A percentile compares a stretch with the other conserved stretches of the same genome.
phyloP scores from a whole-genome alignment of 2,329 filamentous ascomycete species.

The Colletotrichum sp. region DNA sequence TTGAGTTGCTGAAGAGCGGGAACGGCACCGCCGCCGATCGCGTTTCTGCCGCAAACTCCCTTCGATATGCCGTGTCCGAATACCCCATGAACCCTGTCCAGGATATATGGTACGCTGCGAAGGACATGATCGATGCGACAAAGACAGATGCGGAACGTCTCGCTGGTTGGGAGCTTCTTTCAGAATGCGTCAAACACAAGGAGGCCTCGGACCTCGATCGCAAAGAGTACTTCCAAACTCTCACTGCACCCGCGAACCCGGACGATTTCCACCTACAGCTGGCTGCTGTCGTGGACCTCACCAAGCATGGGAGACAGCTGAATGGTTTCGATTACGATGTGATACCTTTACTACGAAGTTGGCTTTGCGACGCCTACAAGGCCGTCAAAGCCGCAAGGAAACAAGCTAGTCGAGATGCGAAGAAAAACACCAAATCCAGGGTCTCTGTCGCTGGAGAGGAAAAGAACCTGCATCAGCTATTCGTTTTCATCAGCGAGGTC shows the following conservation, averaged over 20 bases:
- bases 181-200: slow-evolving; percentile 67
- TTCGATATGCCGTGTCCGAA: slow-evolving; percentile 61
- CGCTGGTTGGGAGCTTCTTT: slow-evolving; percentile 70
- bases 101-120: slow-evolving; percentile 70
- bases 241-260: slow-evolving; percentile 59
- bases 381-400: slow-evolving; percentile 58
- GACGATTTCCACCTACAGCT: slow-evolving; percentile 73
- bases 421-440: slow-evolving; percentile 43
- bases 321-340: slow-evolving; percentile 73
- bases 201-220: slow-evolving; percentile 71
- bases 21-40: slow-evolving; percentile 57
- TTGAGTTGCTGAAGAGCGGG: slow-evolving; percentile 53
- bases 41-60: slow-evolving; percentile 60
- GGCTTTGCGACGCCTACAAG: slow-evolving; percentile 63
- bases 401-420: slow-evolving; percentile 45
- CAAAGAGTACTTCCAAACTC: slow-evolving; percentile 67
- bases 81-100: slow-evolving; percentile 64
- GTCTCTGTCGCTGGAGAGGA: slow-evolving; percentile 56
- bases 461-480: slow-evolving; percentile 67
- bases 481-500: slow-evolving; percentile 69
- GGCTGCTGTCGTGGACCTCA: slow-evolving; percentile 66
- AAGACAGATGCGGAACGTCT: slow-evolving; percentile 59
- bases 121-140: slow-evolving; percentile 65
- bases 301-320: slow-evolving; percentile 65
- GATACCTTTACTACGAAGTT: slow-evolving; percentile 64